Evolutionary conservation across 805 yeast species (phyloP), one percentile per base, ranked within the genome.

Genomic region (Candida wancherniae): DNA sequence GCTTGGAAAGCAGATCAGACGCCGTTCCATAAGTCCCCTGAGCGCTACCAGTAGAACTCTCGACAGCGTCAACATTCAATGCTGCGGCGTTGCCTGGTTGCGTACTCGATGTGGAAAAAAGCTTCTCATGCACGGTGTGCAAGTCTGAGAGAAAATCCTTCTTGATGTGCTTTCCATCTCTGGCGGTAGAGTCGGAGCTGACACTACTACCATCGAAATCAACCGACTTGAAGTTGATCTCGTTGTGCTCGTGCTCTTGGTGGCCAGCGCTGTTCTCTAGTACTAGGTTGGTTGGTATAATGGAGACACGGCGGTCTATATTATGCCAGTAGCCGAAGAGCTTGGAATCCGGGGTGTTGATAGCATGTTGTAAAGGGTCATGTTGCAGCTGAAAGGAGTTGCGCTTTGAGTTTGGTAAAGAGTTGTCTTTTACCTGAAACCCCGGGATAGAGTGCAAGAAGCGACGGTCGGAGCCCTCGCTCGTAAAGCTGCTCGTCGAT

Each of bases 81-180:
- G 33, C 19, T 2, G 23, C 11, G 14, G 28, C 24, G 14, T 28
- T 34, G 4, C 27, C 15, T 15, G 22, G 12, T 7, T 30, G 23
- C 5, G 29, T 12, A 13, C 37, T 33, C 4, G 36, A 14, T 5
- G 39, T 28, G 3, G 43, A 29, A 29, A 28, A 59, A 3, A 63
- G 67, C 51, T 37, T 51, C 50, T 41, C 57, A 47, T 32, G 66
- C 42, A 37, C 62, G 50, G 59, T 57, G 50, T 44, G 51, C 48
- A 46, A 54, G 49, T 24, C 50, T 11, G 33, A 48, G 22, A 39
- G 25, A 40, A 41, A 12, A 31, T 26, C 30, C 30, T 31, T 40
- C 32, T 10, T 24, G 7, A 14, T 12, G 3, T 26, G 13, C 16
- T 21, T 28, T 9, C 28, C 28, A 4, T 18, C 29, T 10, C 10